A percentile compares a stretch with the other conserved stretches of the same genome.
phyloP scores from a whole-genome alignment of 805 yeast species.

The Lipomyces sp. region DNA sequence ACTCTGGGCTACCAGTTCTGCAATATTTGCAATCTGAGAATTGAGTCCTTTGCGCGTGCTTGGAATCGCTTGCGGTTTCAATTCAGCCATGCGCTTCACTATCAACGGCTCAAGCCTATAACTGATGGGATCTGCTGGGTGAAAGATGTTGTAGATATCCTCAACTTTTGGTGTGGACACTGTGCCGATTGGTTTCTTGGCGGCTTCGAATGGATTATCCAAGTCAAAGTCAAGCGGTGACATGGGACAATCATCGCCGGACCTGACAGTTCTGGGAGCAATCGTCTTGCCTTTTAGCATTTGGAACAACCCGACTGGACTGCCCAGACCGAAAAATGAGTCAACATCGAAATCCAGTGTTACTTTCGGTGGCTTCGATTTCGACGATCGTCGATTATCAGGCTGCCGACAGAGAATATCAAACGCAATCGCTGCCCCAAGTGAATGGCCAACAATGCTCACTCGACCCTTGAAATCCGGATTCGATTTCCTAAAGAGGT shows the following conservation, averaged over 20 bases:
- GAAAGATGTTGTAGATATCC: conserved; percentile 79
- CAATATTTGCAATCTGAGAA: conserved; percentile 49
- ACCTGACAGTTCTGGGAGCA: conserved; percentile 37
- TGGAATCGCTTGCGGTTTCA: conserved; percentile 63
- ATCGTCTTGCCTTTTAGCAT: conserved; percentile 68
- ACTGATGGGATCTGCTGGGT: conserved; percentile 90
- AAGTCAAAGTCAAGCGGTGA: conserved; percentile 28
- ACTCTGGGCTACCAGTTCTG: conserved; percentile 46
- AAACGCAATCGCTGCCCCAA: conserved; percentile 83
- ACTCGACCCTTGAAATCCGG: conserved; percentile 81
- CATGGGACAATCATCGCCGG: conserved; percentile 8
- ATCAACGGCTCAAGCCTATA: conserved; percentile 88
- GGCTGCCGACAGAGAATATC: conserved; percentile 68
- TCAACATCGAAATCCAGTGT: conserved; percentile 70
- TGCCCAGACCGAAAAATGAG: conserved; percentile 79
- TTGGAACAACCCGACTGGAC: conserved; percentile 88
- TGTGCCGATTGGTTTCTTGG: background rate
- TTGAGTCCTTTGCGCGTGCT: conserved; percentile 52
- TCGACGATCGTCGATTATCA: conserved; percentile 15
- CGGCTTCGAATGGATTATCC: conserved; percentile 27
- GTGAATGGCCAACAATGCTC: conserved; percentile 86
- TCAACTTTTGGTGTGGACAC: conserved; percentile 56
- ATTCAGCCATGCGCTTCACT: conserved; percentile 52
- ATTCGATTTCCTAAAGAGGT: conserved; percentile 61
- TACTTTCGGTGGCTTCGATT: background rate